Conservation (phyloP, 768 basidiomycete species). For the Tephrocybe sp. region DNA sequence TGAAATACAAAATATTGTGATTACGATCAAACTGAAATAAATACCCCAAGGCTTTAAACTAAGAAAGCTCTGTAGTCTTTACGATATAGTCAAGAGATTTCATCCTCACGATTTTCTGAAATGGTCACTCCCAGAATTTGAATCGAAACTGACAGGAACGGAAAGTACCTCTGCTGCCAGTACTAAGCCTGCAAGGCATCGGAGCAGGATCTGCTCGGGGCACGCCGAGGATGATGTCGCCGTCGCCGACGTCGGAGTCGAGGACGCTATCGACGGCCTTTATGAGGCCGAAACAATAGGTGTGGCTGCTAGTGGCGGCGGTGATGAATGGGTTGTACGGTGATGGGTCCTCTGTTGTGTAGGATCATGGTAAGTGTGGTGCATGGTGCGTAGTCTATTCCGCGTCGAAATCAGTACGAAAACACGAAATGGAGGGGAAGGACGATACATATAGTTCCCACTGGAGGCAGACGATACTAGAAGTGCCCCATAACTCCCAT, state of each 20-base stretch:
- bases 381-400: slow-evolving; percentile 73
- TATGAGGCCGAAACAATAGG: slow-evolving; percentile 65
- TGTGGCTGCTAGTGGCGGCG: slow-evolving; percentile 38
- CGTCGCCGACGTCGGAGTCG: slow-evolving; percentile 34
- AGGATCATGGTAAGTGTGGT: slow-evolving; percentile 65
- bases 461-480: slow-evolving; percentile 58
- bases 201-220: no score
- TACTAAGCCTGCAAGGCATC: no score
- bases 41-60: no score
- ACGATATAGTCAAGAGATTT: no score
- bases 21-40: no score
- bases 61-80: no score
- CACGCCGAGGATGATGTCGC: slow-evolving; percentile 78
- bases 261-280: slow-evolving; percentile 53
- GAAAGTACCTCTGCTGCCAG: no score
- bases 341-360: slow-evolving; percentile 52
- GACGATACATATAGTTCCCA: slow-evolving; percentile 56
- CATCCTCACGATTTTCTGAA: no score
- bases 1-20: no score
- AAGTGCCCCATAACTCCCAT: slow-evolving; percentile 79
- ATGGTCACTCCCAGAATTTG: no score
- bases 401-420: neutral
- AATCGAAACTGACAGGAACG: no score
- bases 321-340: slow-evolving; percentile 75
- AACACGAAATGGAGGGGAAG: slow-evolving; percentile 1